These are phyloP conservation scores for Aotearoamyces nothofagi DNA, from an alignment of 2,329 filamentous ascomycete genomes.

Conservation along the genomic window DNA sequence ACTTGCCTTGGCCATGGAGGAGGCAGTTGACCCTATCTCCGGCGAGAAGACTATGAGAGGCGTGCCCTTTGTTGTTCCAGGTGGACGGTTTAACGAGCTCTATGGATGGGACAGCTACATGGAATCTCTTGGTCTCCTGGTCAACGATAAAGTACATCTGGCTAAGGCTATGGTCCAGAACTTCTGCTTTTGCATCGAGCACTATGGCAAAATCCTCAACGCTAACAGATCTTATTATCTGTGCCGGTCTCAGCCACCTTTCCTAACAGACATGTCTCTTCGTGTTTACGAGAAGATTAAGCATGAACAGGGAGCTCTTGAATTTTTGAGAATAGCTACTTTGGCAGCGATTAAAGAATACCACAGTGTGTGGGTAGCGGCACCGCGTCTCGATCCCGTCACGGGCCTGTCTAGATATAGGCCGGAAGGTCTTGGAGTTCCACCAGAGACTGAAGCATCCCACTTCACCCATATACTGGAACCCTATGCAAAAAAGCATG, in stretches of 20 bases:
- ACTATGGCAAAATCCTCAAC: conserved; percentile 97
- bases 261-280: conserved; percentile 93
- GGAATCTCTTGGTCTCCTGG: conserved; percentile 79
- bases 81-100: conserved; percentile 92
- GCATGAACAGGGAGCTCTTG: conserved; percentile 61
- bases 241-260: conserved; percentile 84
- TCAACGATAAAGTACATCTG: conserved; percentile 71
- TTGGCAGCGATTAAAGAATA: conserved; percentile 80
- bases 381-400: conserved; percentile 27
- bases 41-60: conserved; percentile 60
- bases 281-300: conserved; percentile 90
- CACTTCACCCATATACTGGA: conserved; percentile 28
- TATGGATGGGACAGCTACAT: conserved; percentile 99
- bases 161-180: conserved; percentile 92
- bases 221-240: conserved; percentile 95
- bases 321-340: conserved; percentile 68
- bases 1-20: conserved; percentile 78
- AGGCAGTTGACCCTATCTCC: conserved; percentile 49
- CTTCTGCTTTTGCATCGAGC: conserved; percentile 95
- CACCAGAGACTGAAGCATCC: conserved; percentile 34
- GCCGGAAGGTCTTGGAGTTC: conserved; percentile 31
- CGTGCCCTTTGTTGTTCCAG: conserved; percentile 91
- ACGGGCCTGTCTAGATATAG: conserved; percentile 32
- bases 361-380: conserved; percentile 6
- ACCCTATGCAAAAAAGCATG: conserved; percentile 37